Conservation (phyloP, 495 filamentous ascomycete species). For the Glonium stellatum region DNA sequence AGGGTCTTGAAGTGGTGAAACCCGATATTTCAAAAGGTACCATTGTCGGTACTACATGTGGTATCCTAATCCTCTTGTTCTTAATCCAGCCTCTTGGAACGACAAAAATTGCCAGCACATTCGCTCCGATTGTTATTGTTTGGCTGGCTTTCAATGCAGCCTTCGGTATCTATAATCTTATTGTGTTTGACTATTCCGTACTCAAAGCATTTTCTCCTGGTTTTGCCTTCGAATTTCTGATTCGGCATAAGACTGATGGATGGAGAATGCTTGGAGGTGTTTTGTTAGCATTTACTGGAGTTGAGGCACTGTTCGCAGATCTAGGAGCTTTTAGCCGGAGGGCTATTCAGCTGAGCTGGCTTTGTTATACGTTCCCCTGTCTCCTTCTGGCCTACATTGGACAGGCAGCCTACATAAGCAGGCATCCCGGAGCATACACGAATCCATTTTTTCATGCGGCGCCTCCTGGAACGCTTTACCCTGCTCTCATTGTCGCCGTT, state of each 20-base stretch:
- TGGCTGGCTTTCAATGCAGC: slow-evolving; percentile 63
- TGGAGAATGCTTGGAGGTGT: slow-evolving; percentile 66
- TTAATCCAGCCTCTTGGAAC: slow-evolving; percentile 68
- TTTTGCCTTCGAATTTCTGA: slow-evolving; percentile 55
- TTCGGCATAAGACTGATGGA: slow-evolving; percentile 53
- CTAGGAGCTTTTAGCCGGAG: slow-evolving; percentile 55
- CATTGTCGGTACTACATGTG: slow-evolving; percentile 38
- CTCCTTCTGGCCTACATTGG: slow-evolving; percentile 65
- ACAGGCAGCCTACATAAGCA: slow-evolving; percentile 64
- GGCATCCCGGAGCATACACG: slow-evolving; percentile 51
- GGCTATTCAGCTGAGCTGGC: slow-evolving; percentile 54
- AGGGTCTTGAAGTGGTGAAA: slow-evolving; percentile 40
- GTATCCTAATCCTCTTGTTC: slow-evolving; percentile 57
- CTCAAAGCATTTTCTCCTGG: slow-evolving; percentile 64
- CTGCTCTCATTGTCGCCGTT: slow-evolving; percentile 57
- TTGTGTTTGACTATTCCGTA: slow-evolving; percentile 52
- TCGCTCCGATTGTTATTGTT: slow-evolving; percentile 66
- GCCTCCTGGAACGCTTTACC: slow-evolving; percentile 60
- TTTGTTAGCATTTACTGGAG: slow-evolving; percentile 64
- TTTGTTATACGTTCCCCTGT: slow-evolving; percentile 63
- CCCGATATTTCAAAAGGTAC: slow-evolving; percentile 37
- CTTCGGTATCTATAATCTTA: slow-evolving; percentile 57
- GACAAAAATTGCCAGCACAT: slow-evolving; percentile 54
- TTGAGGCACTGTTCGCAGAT: slow-evolving; percentile 70
- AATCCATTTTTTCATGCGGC: slow-evolving; percentile 68